phyloP scores from a whole-genome alignment of 2,329 filamentous ascomycete species.

The Aspergillus sp. region DNA sequence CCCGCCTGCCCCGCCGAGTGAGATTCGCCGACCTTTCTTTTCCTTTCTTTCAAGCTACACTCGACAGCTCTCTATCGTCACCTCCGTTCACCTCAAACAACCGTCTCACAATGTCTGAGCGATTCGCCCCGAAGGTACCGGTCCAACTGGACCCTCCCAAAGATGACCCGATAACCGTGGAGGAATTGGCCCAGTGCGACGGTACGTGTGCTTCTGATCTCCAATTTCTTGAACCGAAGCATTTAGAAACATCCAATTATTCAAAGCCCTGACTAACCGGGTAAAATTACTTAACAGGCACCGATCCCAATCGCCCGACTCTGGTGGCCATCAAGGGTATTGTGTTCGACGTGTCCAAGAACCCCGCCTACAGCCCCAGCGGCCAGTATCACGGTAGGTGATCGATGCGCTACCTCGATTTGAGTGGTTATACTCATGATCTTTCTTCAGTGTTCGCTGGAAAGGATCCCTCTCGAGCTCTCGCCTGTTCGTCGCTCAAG shows the following conservation, averaged over 20 bases:
- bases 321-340: slow-evolving; percentile 74
- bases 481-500: slow-evolving; percentile 84
- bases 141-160: slow-evolving; percentile 74
- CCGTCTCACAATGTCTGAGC: slow-evolving; percentile 20
- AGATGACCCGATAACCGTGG: slow-evolving; percentile 76
- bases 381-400: slow-evolving; percentile 79
- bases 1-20: slow-evolving; percentile 24
- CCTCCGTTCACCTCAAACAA: neutral
- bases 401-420: neutral
- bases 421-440: neutral
- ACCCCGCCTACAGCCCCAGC: slow-evolving; percentile 77
- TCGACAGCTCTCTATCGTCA: neutral
- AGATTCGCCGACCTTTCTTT: slow-evolving; percentile 3
- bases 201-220: slow-evolving; percentile 53
- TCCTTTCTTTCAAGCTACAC: neutral
- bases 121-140: slow-evolving; percentile 41
- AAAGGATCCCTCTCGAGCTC: slow-evolving; percentile 89
- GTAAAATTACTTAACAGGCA: slow-evolving; percentile 24
- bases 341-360: slow-evolving; percentile 90
- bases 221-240: slow-evolving; percentile 23
- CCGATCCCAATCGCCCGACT: slow-evolving; percentile 49
- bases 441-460: slow-evolving; percentile 76
- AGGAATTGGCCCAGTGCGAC: slow-evolving; percentile 76
- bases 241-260: neutral
- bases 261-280: neutral